phyloP scores from a whole-genome alignment of 176 grass and related monocot species.

The Musa itinerans region DNA sequence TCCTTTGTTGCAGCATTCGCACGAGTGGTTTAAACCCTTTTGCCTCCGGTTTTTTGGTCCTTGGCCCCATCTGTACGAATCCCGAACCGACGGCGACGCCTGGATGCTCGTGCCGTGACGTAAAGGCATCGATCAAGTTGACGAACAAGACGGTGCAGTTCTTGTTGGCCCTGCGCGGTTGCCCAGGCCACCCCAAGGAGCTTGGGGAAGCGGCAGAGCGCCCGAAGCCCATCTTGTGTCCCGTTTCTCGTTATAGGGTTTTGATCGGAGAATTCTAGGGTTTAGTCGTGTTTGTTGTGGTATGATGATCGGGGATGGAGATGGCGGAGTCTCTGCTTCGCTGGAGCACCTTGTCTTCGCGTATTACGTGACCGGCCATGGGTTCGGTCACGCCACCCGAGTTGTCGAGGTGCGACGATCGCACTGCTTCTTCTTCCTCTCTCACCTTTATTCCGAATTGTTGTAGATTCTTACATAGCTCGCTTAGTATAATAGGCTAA shows the following conservation, averaged over 20 bases:
- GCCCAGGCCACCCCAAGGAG: neutral
- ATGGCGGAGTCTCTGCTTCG: conserved; percentile 17
- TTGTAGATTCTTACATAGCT: neutral
- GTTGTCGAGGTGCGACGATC: conserved; percentile 52
- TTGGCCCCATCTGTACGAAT: too few relatives aligned
- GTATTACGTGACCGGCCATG: conserved; percentile 93
- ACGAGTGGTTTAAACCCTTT: neutral
- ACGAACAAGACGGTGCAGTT: neutral
- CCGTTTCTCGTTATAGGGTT: neutral
- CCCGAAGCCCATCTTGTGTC: neutral
- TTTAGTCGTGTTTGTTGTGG: neutral
- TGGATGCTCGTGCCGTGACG: neutral
- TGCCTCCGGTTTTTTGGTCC: neutral
- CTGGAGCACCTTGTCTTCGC: conserved; percentile 57
- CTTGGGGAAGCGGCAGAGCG: neutral
- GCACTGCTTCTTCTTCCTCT: neutral
- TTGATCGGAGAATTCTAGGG: neutral
- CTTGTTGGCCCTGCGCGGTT: neutral
- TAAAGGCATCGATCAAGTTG: neutral
- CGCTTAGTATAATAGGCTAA: neutral
- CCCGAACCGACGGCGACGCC: neutral
- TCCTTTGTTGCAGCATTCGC: too few relatives aligned
- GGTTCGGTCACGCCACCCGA: conserved; percentile 94
- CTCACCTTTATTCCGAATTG: neutral
- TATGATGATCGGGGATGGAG: conserved; percentile 36